Conservation (phyloP, 441 rosid species). For the Rhodomyrtus psidioides region DNA sequence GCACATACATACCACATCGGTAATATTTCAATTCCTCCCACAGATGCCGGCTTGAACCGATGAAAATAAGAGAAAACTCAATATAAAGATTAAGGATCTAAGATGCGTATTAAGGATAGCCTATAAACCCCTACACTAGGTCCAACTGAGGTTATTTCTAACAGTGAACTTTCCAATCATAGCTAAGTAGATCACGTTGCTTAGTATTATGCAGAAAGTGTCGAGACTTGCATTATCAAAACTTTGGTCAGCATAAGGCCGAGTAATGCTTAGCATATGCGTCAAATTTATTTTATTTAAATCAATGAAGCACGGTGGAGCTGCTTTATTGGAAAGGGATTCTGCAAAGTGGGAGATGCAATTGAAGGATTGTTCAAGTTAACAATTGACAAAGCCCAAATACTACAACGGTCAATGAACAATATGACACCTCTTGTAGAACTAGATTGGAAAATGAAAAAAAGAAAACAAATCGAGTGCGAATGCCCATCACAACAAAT, state of each 20-base stretch:
- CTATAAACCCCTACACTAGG: background rate
- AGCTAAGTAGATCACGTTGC: background rate
- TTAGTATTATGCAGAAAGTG: background rate
- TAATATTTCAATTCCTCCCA: background rate
- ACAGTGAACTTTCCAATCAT: background rate
- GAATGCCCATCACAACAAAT: background rate
- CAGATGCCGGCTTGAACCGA: background rate
- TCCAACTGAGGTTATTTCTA: background rate
- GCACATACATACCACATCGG: background rate
- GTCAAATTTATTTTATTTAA: background rate
- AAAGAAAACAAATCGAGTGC: background rate
- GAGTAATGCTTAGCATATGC: background rate
- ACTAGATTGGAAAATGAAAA: background rate
- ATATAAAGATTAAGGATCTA: background rate
- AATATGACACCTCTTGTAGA: background rate
- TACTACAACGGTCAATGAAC: background rate
- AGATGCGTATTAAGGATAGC: background rate
- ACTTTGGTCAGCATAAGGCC: background rate
- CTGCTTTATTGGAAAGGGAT: background rate
- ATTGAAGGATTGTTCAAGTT: background rate
- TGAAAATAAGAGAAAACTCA: background rate
- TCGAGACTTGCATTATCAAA: background rate
- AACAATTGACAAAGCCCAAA: background rate
- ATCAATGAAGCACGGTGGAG: background rate
- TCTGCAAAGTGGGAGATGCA: background rate